These are phyloP conservation scores for Phycomyces nitens DNA, from an alignment of 192 early-diverging fungal genomes.

Conservation along the genomic window DNA sequence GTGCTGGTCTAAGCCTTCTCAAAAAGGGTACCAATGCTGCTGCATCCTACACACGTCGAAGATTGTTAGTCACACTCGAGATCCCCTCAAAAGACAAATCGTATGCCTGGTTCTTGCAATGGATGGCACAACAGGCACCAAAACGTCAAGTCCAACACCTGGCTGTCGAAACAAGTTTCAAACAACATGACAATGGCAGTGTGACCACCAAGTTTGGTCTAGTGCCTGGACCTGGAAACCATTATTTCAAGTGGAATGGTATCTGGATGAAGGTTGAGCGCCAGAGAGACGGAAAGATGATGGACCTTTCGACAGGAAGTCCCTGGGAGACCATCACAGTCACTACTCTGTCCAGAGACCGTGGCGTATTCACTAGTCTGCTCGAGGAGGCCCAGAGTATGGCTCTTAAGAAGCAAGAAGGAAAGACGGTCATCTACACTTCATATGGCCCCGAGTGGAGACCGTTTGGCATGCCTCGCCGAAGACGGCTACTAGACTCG, in stretches of 20 bases:
- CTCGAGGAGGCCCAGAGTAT: constrained; percentile 77
- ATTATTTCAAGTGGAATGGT: constrained; percentile 76
- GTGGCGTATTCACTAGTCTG: constrained; percentile 69
- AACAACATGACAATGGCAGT: constrained; percentile 88
- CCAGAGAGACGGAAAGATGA: constrained; percentile 81
- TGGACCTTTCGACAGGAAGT: constrained; percentile 86
- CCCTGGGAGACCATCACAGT: constrained; percentile 95
- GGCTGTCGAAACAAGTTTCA: constrained; percentile 84
- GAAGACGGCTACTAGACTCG: constrained; percentile 64
- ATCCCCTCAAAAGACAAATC: constrained; percentile 92
- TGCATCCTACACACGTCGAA: constrained; percentile 65
- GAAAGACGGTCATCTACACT: constrained; percentile 94
- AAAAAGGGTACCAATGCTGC: constrained; percentile 68
- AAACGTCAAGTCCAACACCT: constrained; percentile 60
- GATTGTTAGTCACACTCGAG: constrained; percentile 86
- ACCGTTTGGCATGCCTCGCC: constrained; percentile 90
- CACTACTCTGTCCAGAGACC: constrained; percentile 83
- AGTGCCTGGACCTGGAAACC: constrained; percentile 90
- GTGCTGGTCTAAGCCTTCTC: constrained; percentile 75
- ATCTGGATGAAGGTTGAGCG: constrained; percentile 83
- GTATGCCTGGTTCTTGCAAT: constrained; percentile 91
- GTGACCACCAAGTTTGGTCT: constrained; percentile 78
- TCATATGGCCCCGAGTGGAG: constrained; percentile 95
- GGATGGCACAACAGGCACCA: constrained; percentile 73
- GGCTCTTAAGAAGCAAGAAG: constrained; percentile 86